Conservation (phyloP, 768 basidiomycete genomes). For the Boletus rex-veris region DNA sequence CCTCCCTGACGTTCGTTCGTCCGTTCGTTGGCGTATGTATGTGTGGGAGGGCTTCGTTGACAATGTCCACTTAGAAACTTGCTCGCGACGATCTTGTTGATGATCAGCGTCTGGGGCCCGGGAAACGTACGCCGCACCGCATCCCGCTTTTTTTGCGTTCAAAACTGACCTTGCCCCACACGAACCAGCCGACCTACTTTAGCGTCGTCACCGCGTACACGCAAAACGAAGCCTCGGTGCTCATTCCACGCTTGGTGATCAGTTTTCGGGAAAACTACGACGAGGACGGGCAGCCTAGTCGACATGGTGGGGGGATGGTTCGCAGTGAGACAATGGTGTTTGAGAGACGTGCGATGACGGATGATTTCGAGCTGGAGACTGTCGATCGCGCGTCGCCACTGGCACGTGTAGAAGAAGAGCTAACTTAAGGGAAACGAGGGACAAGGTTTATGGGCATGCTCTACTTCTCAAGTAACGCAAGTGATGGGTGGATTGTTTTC, state of each 20-base stretch:
- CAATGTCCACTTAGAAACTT: conserved; percentile 3
- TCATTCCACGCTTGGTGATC: conserved; percentile 19
- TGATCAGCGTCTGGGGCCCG: conserved; percentile 17
- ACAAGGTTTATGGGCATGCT: background rate
- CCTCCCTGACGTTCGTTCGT: too few species aligned
- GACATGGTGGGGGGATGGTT: background rate
- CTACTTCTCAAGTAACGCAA: background rate
- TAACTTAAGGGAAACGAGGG: background rate
- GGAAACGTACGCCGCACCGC: conserved; percentile 3
- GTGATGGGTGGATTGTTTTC: too few species aligned
- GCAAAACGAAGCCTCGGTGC: conserved; percentile 15
- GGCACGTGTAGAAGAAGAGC: too few species aligned
- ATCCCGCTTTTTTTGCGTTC: too few species aligned
- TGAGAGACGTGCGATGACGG: background rate
- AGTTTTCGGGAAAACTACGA: conserved; percentile 18
- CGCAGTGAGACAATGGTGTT: conserved; percentile 12
- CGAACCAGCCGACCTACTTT: conserved; percentile 2
- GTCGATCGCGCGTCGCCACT: background rate
- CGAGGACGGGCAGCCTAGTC: background rate
- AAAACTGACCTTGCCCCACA: background rate
- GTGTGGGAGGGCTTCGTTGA: background rate
- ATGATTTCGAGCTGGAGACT: conserved; percentile 2
- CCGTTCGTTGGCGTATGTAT: background rate
- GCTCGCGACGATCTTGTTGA: conserved; percentile 14
- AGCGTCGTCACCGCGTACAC: conserved; percentile 15